Evolutionary conservation across 257 asterid genomes (phyloP), one percentile per base, ranked within the genome.

Genomic region (Lycium ferocissimum): DNA sequence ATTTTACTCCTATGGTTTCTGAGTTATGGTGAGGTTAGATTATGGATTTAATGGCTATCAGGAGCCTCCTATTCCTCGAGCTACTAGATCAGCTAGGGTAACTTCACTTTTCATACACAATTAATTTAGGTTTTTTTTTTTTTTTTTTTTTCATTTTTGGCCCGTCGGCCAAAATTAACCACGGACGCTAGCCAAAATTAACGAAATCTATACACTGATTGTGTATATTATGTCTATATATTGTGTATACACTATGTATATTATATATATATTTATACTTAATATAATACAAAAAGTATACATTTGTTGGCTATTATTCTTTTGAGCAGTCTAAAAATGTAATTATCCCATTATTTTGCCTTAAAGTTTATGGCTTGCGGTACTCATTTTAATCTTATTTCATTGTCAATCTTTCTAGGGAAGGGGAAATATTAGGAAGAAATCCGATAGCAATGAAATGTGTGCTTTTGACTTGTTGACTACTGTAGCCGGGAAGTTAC

Each of bases 1-100:
- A 83, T 71, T 61, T 70, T 73, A 61, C 69, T 92, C 92, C 91
- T 81, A 91, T 92, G 98, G 90, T 93, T 85, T 86, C 91, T 89
- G 84, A 91, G 92, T 89, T 70, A 96, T 96, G 99, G 96, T 84
- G 93, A 92, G 98, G 90, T 85, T 94, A 89, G 95, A 95, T 67
- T 92, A 53, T 49, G 98, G 97, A 72, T 94, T 93, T 87, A 85
- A 89, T 84, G 97, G 98, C 87, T 92, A 93, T 91, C 95, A 89
- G 71, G 89, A 89, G 81, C 99, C 98, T 79, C 90, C 92, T 63
- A 87, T 91, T 15, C 99, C 99, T n/a, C 91, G 97, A 85, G 98
- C 95, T 84, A 94, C 98, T 71, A 90, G 99, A 93, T 97, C 99
- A 83, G 88, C 85, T 76, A 88, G 98, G 93, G 99, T 95, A 94